Evolutionary conservation across 768 basidiomycete genomes (phyloP), one percentile per base, ranked within the genome.

Genomic region (Mycena galopus): DNA sequence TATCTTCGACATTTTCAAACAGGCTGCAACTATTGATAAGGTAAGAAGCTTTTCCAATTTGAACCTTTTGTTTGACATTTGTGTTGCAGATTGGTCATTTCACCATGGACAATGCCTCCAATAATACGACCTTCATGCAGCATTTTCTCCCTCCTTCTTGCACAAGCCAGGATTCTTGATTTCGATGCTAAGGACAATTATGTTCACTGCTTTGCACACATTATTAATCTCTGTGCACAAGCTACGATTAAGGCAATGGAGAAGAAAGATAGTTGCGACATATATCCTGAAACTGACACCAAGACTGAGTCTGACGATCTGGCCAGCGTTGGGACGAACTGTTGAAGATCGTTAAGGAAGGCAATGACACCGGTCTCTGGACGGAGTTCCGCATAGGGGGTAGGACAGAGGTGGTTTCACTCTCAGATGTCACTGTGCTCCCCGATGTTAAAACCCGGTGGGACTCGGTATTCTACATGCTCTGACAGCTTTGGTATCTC

Each of bases 381-480:
- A 65, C 50, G 12, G 64, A 37, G 33, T 11, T 65, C 35, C 61
- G 39, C 33, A 3, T 21, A 21, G 29, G 32, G 19, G 42, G 29
- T n/a, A 21, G 56, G 11, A 30, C 29, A 42, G 39, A 27, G 17
- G 35, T n/a, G 42, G 53, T 37, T 58, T 16, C 35, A 7, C 37
- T 65, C 27, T 35, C 35, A 3, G 33, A 23, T 12, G 64, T 65
- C 19, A 65, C 64, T 19, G 51, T 66, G 4, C 37, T 66, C 19
- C 65, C 55, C 10, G 65, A 66, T 56, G 65, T 66, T 23, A 65
- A 44, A 55, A n/a, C n/a, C n/a, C n/a, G n/a, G n/a, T n/a, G n/a
- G n/a, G n/a, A n/a, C n/a, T n/a, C n/a, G n/a, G n/a, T 66, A 32
- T 66, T 44, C 23, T 56, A 56, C 42, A 66, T 66, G 65, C 55